A percentile compares a stretch with the other conserved stretches of the same genome.
phyloP scores from a whole-genome alignment of 768 basidiomycete species.

The Crepidotus variabilis region DNA sequence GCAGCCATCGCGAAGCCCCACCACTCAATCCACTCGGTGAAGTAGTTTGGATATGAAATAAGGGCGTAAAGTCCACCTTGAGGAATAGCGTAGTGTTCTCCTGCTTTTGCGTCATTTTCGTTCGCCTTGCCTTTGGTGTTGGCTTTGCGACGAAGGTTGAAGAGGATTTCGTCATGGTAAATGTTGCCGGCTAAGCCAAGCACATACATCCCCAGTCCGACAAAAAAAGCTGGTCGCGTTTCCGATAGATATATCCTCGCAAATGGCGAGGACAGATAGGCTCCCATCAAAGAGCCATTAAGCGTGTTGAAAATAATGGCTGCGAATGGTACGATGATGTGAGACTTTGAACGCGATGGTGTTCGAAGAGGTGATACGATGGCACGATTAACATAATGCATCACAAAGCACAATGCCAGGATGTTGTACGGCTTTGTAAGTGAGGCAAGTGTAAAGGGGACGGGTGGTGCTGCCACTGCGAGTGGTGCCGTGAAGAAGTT shows the following conservation, averaged over 20 bases:
- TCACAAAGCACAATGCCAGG: conserved; percentile 55
- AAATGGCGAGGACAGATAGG: conserved; percentile 60
- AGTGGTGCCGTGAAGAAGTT: conserved; percentile 48
- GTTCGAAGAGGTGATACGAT: conserved; percentile 77
- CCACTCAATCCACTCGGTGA: conserved; percentile 97
- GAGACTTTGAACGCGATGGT: conserved; percentile 72
- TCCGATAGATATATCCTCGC: conserved; percentile 39
- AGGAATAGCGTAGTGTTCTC: conserved; percentile 75
- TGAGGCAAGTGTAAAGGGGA: conserved; percentile 12
- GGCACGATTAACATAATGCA: conserved; percentile 84
- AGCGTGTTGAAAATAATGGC: conserved; percentile 64
- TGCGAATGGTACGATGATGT: conserved; percentile 56
- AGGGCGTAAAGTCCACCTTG: conserved; percentile 71
- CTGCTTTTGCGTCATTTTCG: conserved; percentile 14
- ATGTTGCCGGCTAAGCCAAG: conserved; percentile 77
- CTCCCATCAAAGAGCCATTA: conserved; percentile 70
- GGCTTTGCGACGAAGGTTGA: conserved; percentile 73
- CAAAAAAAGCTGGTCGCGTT: conserved; percentile 48
- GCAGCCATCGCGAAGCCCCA: conserved; percentile 80
- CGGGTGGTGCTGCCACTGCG: conserved; percentile 27
- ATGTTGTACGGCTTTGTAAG: conserved; percentile 41
- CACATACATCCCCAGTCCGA: conserved; percentile 64
- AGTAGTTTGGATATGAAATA: conserved; percentile 90
- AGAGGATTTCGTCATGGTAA: conserved; percentile 85
- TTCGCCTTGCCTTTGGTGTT: conserved; percentile 31